Percentiles rank a stretch among this genome's conserved stretches.
These are phyloP conservation scores for Eimeria tenella DNA, from an alignment of 169 alveolate genomes.

Conservation along the genomic window DNA sequence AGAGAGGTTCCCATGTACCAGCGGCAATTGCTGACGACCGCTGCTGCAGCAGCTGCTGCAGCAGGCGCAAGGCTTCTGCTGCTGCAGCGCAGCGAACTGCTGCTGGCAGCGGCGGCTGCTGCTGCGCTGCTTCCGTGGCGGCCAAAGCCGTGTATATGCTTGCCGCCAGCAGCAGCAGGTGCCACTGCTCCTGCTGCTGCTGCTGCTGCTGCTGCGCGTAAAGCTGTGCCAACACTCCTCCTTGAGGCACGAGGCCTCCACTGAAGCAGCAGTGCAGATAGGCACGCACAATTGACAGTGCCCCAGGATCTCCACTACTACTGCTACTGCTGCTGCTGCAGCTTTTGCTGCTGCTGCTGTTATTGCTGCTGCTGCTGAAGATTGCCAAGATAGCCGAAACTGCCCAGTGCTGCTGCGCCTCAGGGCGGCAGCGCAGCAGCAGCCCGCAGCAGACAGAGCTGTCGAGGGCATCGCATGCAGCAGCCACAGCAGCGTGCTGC, in stretches of 20 bases:
- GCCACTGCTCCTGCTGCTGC: conserved; percentile 43
- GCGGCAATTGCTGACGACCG: neutral
- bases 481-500: conserved; percentile 34
- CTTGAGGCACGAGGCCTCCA: conserved; percentile 54
- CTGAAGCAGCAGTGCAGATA: conserved; percentile 67
- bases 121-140: conserved; percentile 39
- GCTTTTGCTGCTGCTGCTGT: conserved; percentile 36
- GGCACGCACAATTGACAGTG: conserved; percentile 41
- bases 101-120: conserved; percentile 55
- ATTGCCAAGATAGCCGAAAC: neutral
- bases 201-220: conserved; percentile 42
- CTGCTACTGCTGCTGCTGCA: conserved; percentile 39
- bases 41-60: conserved; percentile 53
- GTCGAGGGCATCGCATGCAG: conserved; percentile 20
- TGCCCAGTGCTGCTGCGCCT: conserved; percentile 44
- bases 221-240: conserved; percentile 25
- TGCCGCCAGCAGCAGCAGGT: conserved; percentile 27
- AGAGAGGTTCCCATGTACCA: neutral
- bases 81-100: conserved; percentile 30
- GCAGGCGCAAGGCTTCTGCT: conserved; percentile 38
- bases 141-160: conserved; percentile 62
- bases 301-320: neutral
- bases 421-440: conserved; percentile 51
- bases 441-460: conserved; percentile 34
- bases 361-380: conserved; percentile 25